Conservation (phyloP, 2,329 filamentous ascomycete species). For the Cercospora sesami region DNA sequence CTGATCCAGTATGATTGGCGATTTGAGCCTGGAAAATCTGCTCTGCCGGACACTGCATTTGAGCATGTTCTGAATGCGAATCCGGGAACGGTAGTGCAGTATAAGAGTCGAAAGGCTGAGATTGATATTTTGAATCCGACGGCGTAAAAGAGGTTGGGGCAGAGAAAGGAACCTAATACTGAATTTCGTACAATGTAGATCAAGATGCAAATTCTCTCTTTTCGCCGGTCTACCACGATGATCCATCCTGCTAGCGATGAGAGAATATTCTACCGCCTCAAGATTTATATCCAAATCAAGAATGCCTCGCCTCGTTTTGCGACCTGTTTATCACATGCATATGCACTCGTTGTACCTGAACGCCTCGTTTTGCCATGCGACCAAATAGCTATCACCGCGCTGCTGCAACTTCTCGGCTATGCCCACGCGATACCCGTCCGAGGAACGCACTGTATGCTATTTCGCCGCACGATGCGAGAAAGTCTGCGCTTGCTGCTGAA, state of each 20-base stretch:
- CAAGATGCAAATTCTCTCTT: no score
- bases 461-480: not conserved
- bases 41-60: not conserved
- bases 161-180: no score
- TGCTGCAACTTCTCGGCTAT: not conserved
- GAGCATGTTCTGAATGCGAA: not conserved
- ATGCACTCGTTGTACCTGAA: not conserved
- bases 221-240: no score
- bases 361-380: not conserved
- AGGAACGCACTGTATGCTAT: not conserved
- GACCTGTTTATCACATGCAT: no score
- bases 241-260: not conserved
- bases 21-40: not conserved
- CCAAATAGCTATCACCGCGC: not conserved
- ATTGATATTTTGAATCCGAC: not conserved
- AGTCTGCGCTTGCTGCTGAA: not conserved
- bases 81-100: not conserved
- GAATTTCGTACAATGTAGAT: no score
- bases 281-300: no score
- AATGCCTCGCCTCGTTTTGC: no score
- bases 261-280: not conserved
- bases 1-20: conserved; percentile 37
- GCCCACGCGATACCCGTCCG: not conserved
- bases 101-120: not conserved
- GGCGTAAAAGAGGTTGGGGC: not conserved